phyloP scores from a whole-genome alignment of 2,329 filamentous ascomycete genomes.

The Paecilomyces sp. region DNA sequence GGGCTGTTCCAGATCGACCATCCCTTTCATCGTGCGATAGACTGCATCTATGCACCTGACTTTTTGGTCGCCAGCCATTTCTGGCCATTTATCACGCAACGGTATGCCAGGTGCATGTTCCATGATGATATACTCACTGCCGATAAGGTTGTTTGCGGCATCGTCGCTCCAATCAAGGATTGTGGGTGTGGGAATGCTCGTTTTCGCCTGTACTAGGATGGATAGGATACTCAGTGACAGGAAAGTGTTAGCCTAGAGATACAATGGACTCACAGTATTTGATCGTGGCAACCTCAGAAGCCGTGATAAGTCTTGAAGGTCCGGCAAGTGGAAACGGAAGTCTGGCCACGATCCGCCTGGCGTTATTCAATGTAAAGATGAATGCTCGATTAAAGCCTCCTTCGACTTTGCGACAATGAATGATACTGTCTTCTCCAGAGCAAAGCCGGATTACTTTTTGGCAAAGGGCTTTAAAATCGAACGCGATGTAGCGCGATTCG shows the following conservation, averaged over 20 bases:
- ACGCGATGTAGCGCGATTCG: constrained; percentile 28
- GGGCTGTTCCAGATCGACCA: constrained; percentile 18
- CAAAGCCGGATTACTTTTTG: constrained; percentile 27
- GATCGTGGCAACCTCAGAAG: constrained; percentile 42
- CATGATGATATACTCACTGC: constrained; percentile 35
- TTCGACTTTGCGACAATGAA: constrained; percentile 37
- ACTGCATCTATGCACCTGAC: constrained; percentile 11
- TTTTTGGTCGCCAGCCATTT: constrained; percentile 21
- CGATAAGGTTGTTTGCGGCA: constrained; percentile 21
- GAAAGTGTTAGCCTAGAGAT: not conserved
- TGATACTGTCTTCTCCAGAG: constrained; percentile 21
- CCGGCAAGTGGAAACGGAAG: constrained; percentile 35
- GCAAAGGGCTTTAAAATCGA: constrained; percentile 35
- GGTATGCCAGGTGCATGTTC: constrained; percentile 25
- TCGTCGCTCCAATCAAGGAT: constrained; percentile 39
- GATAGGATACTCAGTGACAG: constrained; percentile 1
- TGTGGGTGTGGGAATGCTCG: constrained; percentile 34
- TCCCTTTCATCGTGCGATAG: constrained; percentile 12
- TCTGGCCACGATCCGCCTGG: constrained; percentile 30
- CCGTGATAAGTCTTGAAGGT: constrained; percentile 27
- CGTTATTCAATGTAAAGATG: constrained; percentile 34
- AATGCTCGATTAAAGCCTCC: constrained; percentile 40
- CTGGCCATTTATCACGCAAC: constrained; percentile 19
- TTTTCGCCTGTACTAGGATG: constrained; percentile 27
- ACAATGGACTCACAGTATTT: constrained; percentile 27